Percentiles rank a stretch among this genome's conserved stretches.
These are phyloP conservation scores for Colletotrichum scovillei DNA, from an alignment of 2,329 filamentous ascomycete species.

Conservation along the genomic window DNA sequence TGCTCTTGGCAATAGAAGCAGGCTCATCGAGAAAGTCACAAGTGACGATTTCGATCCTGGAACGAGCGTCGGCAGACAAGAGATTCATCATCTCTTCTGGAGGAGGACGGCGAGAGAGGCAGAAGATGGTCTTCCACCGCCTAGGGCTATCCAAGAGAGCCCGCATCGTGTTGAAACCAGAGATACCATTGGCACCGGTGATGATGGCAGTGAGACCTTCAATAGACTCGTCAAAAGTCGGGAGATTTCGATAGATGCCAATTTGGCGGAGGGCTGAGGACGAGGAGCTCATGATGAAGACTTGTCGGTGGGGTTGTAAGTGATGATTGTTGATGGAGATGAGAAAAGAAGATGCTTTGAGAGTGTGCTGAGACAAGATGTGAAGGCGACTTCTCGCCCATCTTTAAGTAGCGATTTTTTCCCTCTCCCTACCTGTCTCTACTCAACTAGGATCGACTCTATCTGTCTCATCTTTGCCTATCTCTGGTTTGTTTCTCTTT, in stretches of 20 bases:
- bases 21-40: slow-evolving; percentile 11
- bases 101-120: neutral
- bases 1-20: neutral
- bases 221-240: neutral
- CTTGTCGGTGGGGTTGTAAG: too few relatives aligned
- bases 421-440: too few relatives aligned
- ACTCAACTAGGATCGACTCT: neutral
- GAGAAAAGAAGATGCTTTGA: too few relatives aligned
- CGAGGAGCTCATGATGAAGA: slow-evolving; percentile 5
- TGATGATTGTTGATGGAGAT: too few relatives aligned
- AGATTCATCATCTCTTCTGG: neutral
- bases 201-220: slow-evolving; percentile 11
- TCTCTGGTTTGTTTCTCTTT: too few relatives aligned
- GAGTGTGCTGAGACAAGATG: accelerated
- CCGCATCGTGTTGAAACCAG: slow-evolving; percentile 13
- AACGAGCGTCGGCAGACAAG: neutral
- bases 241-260: neutral
- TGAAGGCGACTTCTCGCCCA: too few relatives aligned
- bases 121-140: slow-evolving; percentile 18
- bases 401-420: too few relatives aligned
- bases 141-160: slow-evolving; percentile 14
- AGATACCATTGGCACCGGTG: slow-evolving; percentile 24
- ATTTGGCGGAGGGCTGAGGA: neutral
- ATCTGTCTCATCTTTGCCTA: neutral
- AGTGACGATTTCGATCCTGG: slow-evolving; percentile 1